Evolutionary conservation across 1,139 yeast species (phyloP).

Genomic region (Lodderomyces beijingensis): DNA sequence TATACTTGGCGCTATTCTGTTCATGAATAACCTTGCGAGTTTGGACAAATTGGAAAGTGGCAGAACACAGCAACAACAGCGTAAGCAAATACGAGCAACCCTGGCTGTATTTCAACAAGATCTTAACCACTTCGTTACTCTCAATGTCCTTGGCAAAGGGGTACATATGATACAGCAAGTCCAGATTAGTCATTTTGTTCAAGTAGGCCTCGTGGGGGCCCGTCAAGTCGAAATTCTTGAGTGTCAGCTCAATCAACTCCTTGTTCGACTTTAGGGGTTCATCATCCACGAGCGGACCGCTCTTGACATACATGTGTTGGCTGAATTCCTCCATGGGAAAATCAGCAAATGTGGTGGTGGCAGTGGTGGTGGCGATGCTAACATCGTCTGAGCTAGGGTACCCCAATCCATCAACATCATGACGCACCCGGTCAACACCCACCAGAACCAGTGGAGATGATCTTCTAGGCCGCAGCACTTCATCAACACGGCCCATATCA

Average conservation of each 20-base stretch:
- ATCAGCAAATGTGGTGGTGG: constrained; percentile 1
- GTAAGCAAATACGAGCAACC: constrained; percentile 34
- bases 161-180: constrained; percentile 27
- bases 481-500: background rate
- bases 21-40: constrained; percentile 30
- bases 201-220: constrained; percentile 33
- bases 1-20: constrained; percentile 26
- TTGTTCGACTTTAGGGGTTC: constrained; percentile 17
- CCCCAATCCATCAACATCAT: constrained; percentile 1
- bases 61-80: constrained; percentile 33
- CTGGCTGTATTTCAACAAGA: constrained; percentile 31
- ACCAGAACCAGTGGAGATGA: too few species aligned
- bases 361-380: background rate
- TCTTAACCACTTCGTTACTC: constrained; percentile 30
- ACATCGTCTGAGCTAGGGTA: background rate
- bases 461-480: background rate
- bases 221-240: constrained; percentile 19
- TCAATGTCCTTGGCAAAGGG: constrained; percentile 39
- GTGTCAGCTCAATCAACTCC: constrained; percentile 22
- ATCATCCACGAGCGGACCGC: constrained; percentile 15
- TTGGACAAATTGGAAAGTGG: constrained; percentile 35
- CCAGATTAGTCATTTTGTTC: constrained; percentile 24
- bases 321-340: constrained; percentile 5
- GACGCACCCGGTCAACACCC: too few species aligned
- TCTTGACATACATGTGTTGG: constrained; percentile 7